A percentile compares a stretch with the other conserved stretches of the same genome.
Conservation (phyloP, 139 green algal genomes). For the Chlorella ohadii region DNA sequence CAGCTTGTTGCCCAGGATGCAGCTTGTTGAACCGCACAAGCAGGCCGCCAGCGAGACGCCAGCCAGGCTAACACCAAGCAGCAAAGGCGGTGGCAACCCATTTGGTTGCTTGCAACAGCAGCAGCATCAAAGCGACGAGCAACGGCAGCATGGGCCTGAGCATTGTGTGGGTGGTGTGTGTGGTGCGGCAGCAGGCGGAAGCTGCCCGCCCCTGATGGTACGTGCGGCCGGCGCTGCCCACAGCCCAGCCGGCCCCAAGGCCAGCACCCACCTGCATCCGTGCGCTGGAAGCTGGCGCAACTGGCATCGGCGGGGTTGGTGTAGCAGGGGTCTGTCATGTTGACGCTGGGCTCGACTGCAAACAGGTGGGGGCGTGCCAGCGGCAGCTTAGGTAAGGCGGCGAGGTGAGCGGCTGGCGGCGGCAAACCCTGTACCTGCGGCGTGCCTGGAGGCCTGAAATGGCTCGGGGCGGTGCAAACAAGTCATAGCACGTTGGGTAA, state of each 20-base stretch:
- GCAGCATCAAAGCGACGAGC: too few relatives aligned
- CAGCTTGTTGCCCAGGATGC: background rate
- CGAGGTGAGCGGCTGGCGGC: background rate
- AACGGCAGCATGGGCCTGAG: too few relatives aligned
- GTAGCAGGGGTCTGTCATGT: slow-evolving; percentile 28
- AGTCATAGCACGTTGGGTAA: too few relatives aligned
- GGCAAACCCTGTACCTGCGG: background rate
- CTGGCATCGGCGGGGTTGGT: background rate
- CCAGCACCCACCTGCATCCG: background rate
- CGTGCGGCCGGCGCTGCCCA: background rate
- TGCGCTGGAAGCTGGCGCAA: slow-evolving; percentile 6
- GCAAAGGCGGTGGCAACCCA: too few relatives aligned
- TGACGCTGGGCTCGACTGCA: background rate
- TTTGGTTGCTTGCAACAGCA: too few relatives aligned
- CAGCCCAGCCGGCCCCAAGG: background rate
- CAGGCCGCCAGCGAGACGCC: too few relatives aligned
- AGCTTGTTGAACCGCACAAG: background rate
- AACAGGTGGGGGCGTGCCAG: background rate
- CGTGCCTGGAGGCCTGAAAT: too few relatives aligned
- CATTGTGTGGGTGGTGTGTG: too few relatives aligned
- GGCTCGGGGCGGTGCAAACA: too few relatives aligned
- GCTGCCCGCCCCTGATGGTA: background rate
- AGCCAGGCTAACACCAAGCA: too few relatives aligned
- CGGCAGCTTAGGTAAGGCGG: background rate
- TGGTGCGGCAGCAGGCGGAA: background rate